Base-by-base conservation (phyloP, 768 basidiomycete species). In the Clavaria fumosa region DNA sequence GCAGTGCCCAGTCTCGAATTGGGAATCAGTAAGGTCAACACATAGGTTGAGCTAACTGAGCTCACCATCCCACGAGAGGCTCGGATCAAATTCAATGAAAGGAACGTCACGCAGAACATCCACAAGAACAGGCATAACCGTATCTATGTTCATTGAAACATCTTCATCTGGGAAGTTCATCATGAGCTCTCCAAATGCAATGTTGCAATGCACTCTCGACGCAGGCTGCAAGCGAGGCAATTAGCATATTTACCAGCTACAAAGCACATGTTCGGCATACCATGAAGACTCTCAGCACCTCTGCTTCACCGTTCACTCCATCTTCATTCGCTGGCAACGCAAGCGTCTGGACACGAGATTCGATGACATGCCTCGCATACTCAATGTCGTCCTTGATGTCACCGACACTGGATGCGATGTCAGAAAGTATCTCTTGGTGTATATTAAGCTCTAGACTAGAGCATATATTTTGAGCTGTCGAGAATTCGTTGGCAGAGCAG, bases 151-250 rank as follows among this genome's bases (percentile, higher is more conserved):
- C n/a, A 59, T 55, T 7, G 51, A 53, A 21, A 79, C 63, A 45
- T 72, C 66, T 5, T 54, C 49, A 26, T 72, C 60, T 0, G 78
- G 64, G 43, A 78, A 69, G 49, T 75, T 75, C 38, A 74, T 57
- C 12, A 82, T 70, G 37, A 86, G 64, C 50, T 86, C 76, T 24
- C 79, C 83, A 45, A 86, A 89, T 2, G 83, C 82, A 43, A 85
- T 78, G 45, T 80, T 81, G 57, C 77, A 82, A 45, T 83, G 80
- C 10, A 76, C 72, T 38, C 73, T 64, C 2, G 79, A 77, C 7
- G 73, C 70, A 14, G 79, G 60, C 85, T 89, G 41, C 18, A 10
- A 43, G 32, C 26, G 47, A 31, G 34, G 41, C 21, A 26, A n/a
- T 34, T 34, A 31, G 35, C 33, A 15, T 22, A 40, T 35, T 18